Conservation (phyloP, 2,329 filamentous ascomycete genomes). For the Falciphora oryzae region DNA sequence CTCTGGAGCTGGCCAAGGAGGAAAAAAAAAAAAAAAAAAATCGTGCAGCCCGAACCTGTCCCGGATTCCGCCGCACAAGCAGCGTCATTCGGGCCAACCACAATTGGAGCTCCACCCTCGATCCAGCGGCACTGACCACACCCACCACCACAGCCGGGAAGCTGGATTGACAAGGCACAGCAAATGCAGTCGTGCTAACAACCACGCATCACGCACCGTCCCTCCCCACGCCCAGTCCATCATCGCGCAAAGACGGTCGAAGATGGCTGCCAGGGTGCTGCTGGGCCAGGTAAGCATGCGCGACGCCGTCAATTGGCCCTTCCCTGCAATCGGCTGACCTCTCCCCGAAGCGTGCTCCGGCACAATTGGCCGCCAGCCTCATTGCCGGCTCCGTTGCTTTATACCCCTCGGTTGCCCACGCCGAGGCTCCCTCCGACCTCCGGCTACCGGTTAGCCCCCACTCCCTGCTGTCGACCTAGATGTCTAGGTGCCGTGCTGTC, state of each 20-base stretch:
- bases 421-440: slow-evolving; percentile 39
- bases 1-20: background rate
- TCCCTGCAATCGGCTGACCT: slow-evolving; percentile 15
- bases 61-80: slow-evolving; percentile 6
- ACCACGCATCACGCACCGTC: slow-evolving; percentile 7
- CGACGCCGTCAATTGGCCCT: slow-evolving; percentile 12
- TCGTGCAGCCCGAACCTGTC: slow-evolving; percentile 11
- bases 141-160: slow-evolving; percentile 8
- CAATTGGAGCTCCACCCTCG: background rate
- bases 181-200: slow-evolving; percentile 2
- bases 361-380: slow-evolving; percentile 48
- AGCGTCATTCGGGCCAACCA: background rate
- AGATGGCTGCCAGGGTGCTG: slow-evolving; percentile 56
- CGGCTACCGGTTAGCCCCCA: slow-evolving; percentile 2
- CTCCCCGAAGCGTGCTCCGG: slow-evolving; percentile 37
- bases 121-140: slow-evolving; percentile 17
- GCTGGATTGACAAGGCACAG: background rate
- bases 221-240: slow-evolving; percentile 14
- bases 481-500: background rate
- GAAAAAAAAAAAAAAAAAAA: slow-evolving; percentile 2
- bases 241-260: slow-evolving; percentile 40
- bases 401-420: slow-evolving; percentile 41
- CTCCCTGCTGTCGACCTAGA: background rate
- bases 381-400: slow-evolving; percentile 43
- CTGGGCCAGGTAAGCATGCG: slow-evolving; percentile 43